Evolutionary conservation across 2,329 filamentous ascomycete species (phyloP), one percentile per base, ranked within the genome.

Genomic region (Sporothrix luriei): DNA sequence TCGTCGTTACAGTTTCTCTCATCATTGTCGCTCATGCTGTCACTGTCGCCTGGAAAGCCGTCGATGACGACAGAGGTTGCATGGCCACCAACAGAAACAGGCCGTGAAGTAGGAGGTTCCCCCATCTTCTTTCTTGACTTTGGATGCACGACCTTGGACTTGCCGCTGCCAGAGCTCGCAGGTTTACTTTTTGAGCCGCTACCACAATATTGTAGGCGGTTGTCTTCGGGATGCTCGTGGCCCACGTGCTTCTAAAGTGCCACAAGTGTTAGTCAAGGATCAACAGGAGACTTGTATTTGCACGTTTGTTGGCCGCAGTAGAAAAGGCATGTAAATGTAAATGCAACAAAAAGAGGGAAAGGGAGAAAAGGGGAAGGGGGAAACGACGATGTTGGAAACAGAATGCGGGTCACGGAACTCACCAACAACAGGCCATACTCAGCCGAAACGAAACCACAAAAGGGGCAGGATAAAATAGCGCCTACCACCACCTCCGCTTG

Each of bases 401-500:
- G 6, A 16, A 26, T 29, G 24, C n/a, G 38, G 16, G 10, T 7
- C 46, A 61, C 38, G 57, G 38, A 43, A 75, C 75, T 76, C 74
- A 78, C 78, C 75, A 81, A 76, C 74, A 79, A 66, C 33, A 82
- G 77, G 26, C 75, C 75, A 72, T 81, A 81, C 59, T 82, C 79
- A 11, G 74, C 73, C 33, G 77, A 73, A 68, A 74, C 70, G 69
- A 72, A 79, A 43, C 77, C 79, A 73, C 81, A 82, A 71, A 82
- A 80, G 16, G 81, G 81, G 72, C 81, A 82, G 26, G 67, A 71
- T 57, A 72, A 71, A 29, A 55, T 46, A 55, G 70, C 71, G 38
- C 48, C 57, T 19, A 21, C 4, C n/a, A 21, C 4, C n/a, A 14
- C 38, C 40, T 11, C 66, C 16, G 46, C 26, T 29, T 51, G 62